phyloP scores from a whole-genome alignment of 371 early-diverging fungal species.

The Umbelopsis sp. region DNA sequence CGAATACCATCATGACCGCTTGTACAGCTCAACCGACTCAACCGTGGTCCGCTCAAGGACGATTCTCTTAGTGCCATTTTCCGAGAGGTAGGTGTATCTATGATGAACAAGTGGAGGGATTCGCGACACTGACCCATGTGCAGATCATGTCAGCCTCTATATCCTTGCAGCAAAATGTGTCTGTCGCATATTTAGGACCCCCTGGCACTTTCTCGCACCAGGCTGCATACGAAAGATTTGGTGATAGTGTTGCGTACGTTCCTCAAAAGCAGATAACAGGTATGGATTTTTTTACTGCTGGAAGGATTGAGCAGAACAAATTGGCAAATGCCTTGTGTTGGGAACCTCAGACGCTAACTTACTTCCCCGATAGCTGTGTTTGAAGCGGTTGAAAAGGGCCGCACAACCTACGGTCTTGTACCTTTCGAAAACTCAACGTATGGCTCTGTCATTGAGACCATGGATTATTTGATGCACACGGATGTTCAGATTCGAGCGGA shows the following conservation, averaged over 20 bases:
- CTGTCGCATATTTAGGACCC: slow-evolving; percentile 91
- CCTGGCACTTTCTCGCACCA: slow-evolving; percentile 94
- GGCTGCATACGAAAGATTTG: slow-evolving; percentile 82
- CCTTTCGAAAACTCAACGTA: slow-evolving; percentile 95
- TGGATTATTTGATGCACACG: slow-evolving; percentile 76
- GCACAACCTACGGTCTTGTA: slow-evolving; percentile 86
- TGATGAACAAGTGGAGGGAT: not conserved
- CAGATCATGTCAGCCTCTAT: slow-evolving; percentile 90
- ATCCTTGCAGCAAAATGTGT: slow-evolving; percentile 79
- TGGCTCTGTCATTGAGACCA: slow-evolving; percentile 83
- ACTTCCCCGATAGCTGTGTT: slow-evolving; percentile 64
- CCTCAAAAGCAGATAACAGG: slow-evolving; percentile 68
- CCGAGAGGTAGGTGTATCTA: slow-evolving; percentile 60
- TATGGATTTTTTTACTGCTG: slow-evolving; percentile 4
- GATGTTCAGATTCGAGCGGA: slow-evolving; percentile 64
- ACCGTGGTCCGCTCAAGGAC: slow-evolving; percentile 80
- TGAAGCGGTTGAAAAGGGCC: slow-evolving; percentile 77
- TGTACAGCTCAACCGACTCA: slow-evolving; percentile 58
- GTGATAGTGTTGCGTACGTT: slow-evolving; percentile 76
- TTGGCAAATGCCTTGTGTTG: not conserved
- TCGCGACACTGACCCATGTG: not conserved
- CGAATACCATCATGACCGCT: no score
- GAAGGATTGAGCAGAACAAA: not conserved
- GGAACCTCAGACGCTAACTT: not conserved
- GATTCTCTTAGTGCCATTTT: slow-evolving; percentile 84